Percentiles rank a stretch among this genome's conserved stretches.
These are phyloP conservation scores for Xylaria palmicola DNA, from an alignment of 495 filamentous ascomycete genomes.

Conservation along the genomic window DNA sequence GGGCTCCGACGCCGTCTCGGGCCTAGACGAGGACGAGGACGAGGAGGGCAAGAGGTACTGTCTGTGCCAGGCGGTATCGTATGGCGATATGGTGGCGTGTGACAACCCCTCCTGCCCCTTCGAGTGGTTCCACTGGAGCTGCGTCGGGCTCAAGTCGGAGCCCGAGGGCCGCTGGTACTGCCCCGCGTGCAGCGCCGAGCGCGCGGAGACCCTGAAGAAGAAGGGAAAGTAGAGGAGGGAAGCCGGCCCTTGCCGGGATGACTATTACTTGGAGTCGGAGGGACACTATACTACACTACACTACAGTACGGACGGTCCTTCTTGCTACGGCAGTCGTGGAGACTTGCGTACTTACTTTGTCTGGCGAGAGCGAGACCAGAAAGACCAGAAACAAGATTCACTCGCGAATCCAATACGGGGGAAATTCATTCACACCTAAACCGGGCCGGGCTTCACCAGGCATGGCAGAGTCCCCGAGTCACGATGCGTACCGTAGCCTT, in stretches of 20 bases:
- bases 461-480: background rate
- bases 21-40: slow-evolving; percentile 79
- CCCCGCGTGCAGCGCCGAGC: slow-evolving; percentile 58
- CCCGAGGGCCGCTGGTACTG: slow-evolving; percentile 93
- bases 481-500: too few relatives aligned
- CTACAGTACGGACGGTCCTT: too few relatives aligned
- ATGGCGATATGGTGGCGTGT: slow-evolving; percentile 97
- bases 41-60: slow-evolving; percentile 91
- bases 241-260: too few relatives aligned
- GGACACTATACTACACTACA: too few relatives aligned
- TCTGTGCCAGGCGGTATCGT: slow-evolving; percentile 86
- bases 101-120: slow-evolving; percentile 89
- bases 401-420: too few relatives aligned
- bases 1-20: slow-evolving; percentile 60
- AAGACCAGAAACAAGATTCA: too few relatives aligned
- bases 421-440: too few relatives aligned
- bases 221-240: slow-evolving; percentile 23
- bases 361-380: too few relatives aligned
- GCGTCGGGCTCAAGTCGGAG: slow-evolving; percentile 85
- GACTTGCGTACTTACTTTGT: too few relatives aligned
- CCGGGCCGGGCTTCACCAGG: background rate
- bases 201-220: slow-evolving; percentile 56
- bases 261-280: too few relatives aligned
- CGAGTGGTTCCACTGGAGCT: slow-evolving; percentile 99
- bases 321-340: too few relatives aligned